A percentile compares a stretch with the other conserved stretches of the same genome.
Conservation (phyloP, 1,284 basidiomycete genomes). For the Fomitopsis palustris region DNA sequence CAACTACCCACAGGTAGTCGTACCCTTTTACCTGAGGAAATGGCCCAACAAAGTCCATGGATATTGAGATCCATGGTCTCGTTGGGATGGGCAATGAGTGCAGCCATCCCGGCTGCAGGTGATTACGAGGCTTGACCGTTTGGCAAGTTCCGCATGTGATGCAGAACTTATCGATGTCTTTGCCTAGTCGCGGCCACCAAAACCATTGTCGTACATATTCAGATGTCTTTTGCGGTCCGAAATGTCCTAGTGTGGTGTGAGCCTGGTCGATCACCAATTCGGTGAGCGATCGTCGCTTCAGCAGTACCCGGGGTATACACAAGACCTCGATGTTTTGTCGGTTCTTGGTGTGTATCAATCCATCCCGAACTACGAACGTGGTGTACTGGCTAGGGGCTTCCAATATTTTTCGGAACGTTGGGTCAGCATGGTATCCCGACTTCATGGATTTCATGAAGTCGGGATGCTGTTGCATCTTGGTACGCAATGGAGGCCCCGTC, state of each 20-base stretch:
- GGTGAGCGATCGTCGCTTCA: background rate
- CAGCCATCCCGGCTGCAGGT: slow-evolving; percentile 17
- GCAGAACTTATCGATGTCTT: slow-evolving; percentile 18
- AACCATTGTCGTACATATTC: slow-evolving; percentile 26
- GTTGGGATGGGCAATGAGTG: slow-evolving; percentile 23
- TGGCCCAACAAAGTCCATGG: slow-evolving; percentile 14
- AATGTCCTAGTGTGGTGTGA: slow-evolving; percentile 24
- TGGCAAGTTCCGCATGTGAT: slow-evolving; percentile 22
- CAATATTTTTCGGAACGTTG: background rate
- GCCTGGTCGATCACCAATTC: slow-evolving; percentile 21
- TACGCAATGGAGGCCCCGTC: background rate
- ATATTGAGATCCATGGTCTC: too few relatives aligned
- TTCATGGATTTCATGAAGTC: background rate
- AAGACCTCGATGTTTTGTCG: slow-evolving; percentile 14
- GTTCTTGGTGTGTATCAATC: slow-evolving; percentile 7
- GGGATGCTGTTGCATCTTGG: background rate
- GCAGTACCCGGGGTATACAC: too few relatives aligned
- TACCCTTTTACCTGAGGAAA: slow-evolving; percentile 16
- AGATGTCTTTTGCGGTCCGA: slow-evolving; percentile 18
- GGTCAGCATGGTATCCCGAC: background rate
- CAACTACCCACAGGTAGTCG: slow-evolving; percentile 21
- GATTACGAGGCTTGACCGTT: slow-evolving; percentile 14
- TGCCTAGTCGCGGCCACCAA: slow-evolving; percentile 32
- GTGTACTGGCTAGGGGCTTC: background rate
- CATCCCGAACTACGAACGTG: slow-evolving; percentile 1